These are phyloP conservation scores for Leccinum truebloodii DNA, from an alignment of 768 basidiomycete species.

Conservation along the genomic window DNA sequence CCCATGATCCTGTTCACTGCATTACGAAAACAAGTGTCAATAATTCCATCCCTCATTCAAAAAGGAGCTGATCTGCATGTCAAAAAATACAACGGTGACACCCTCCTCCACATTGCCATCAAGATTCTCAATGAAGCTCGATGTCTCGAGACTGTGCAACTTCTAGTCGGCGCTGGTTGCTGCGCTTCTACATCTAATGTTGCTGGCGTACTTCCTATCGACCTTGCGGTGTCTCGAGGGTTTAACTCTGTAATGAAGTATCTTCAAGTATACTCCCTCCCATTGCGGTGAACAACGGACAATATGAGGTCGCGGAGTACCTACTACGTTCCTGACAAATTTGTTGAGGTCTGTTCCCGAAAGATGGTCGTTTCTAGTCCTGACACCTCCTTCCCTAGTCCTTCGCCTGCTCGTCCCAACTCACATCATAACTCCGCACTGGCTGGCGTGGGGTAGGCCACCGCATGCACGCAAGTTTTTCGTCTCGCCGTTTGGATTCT, in stretches of 20 bases:
- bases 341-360: too few relatives aligned
- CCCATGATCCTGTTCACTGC: background rate
- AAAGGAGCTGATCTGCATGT: background rate
- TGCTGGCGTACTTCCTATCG: background rate
- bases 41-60: background rate
- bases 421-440: too few relatives aligned
- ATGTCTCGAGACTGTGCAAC: background rate
- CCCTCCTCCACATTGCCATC: background rate
- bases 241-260: background rate
- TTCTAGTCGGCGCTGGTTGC: background rate
- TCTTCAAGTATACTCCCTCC: background rate
- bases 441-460: too few relatives aligned
- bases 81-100: background rate
- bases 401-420: too few relatives aligned
- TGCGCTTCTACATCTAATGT: background rate
- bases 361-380: too few relatives aligned
- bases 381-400: too few relatives aligned
- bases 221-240: background rate
- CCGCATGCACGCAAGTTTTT: too few relatives aligned
- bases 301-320: too few relatives aligned
- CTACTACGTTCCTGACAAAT: too few relatives aligned
- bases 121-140: background rate
- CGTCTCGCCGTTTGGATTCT: too few relatives aligned
- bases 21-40: background rate
- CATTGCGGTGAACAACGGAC: background rate